Conservation (phyloP, 345 rosid species). For the Syzygium aqueum region DNA sequence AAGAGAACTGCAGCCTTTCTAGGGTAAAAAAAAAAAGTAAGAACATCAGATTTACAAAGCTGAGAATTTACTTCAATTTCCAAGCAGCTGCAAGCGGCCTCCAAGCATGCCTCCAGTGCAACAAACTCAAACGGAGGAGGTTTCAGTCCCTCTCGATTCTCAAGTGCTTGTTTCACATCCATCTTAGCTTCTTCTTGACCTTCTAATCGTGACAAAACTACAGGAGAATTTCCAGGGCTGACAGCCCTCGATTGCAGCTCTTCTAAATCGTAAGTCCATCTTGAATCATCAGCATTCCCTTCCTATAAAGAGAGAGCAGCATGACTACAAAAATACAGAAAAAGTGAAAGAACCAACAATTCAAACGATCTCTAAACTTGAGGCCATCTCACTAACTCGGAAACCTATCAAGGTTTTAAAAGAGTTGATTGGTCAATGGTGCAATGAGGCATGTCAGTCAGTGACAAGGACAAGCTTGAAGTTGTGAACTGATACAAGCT, state of each 20-base stretch:
- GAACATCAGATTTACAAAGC: background rate
- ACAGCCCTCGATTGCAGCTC: slow-evolving; percentile 23
- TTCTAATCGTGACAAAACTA: slow-evolving; percentile 15
- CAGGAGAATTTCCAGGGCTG: slow-evolving; percentile 17
- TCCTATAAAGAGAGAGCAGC: slow-evolving; percentile 24
- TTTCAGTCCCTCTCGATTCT: slow-evolving; percentile 45
- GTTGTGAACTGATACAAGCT: background rate
- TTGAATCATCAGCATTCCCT: slow-evolving; percentile 35
- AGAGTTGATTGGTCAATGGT: background rate
- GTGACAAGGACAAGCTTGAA: background rate
- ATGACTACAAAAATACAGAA: background rate
- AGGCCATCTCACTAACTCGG: background rate
- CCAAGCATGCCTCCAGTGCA: slow-evolving; percentile 64
- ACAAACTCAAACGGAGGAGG: slow-evolving; percentile 65
- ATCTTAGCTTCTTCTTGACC: slow-evolving; percentile 28
- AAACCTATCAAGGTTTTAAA: background rate
- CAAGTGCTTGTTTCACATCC: slow-evolving; percentile 50
- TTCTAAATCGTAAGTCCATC: slow-evolving; percentile 28
- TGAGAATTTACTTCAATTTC: slow-evolving; percentile 40
- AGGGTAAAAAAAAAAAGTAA: background rate
- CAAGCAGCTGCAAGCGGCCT: slow-evolving; percentile 63
- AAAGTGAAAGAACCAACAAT: background rate
- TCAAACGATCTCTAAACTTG: background rate
- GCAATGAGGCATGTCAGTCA: background rate
- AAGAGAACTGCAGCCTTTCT: background rate